A percentile compares a stretch with the other conserved stretches of the same genome.
phyloP scores from a whole-genome alignment of 2,329 filamentous ascomycete species.

The Talaromyces sp. region DNA sequence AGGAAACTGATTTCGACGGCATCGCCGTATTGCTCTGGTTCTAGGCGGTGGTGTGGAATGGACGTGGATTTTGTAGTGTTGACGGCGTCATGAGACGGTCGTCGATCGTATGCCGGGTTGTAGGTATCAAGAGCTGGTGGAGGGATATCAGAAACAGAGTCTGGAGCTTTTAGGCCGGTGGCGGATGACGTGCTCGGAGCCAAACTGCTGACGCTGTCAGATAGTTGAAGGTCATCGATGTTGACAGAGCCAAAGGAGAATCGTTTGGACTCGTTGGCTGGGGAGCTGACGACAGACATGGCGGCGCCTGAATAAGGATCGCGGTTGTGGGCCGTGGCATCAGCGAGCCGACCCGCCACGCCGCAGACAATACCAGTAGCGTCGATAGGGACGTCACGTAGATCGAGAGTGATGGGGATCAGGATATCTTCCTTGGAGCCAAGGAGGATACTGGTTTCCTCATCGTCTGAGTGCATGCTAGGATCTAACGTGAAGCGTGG shows the following conservation, averaged over 20 bases:
- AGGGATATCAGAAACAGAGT: background rate
- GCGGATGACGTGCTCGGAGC: constrained; percentile 16
- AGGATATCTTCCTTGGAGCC: constrained; percentile 67
- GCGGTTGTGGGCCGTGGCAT: constrained; percentile 54
- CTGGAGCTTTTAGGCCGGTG: constrained; percentile 1
- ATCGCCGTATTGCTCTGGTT: constrained; percentile 31
- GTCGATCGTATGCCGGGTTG: constrained; percentile 1
- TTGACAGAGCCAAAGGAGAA: constrained; percentile 20
- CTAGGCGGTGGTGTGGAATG: constrained; percentile 28
- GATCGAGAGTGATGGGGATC: constrained; percentile 83
- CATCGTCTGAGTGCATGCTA: constrained; percentile 27
- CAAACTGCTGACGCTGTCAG: constrained; percentile 17
- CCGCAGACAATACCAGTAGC: constrained; percentile 94
- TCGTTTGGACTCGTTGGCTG: constrained; percentile 18
- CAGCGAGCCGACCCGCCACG: constrained; percentile 76
- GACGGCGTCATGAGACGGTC: background rate
- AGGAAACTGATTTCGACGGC: constrained; percentile 81
- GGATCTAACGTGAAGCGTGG: constrained; percentile 65
- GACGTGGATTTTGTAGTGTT: constrained; percentile 2
- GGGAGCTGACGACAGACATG: constrained; percentile 21
- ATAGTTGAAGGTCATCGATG: constrained; percentile 19
- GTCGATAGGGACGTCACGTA: constrained; percentile 75
- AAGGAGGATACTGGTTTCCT: constrained; percentile 65
- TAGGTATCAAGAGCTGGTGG: constrained; percentile 3
- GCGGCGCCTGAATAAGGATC: constrained; percentile 40